Evolutionary conservation across 1,284 basidiomycete genomes (phyloP), one percentile per base, ranked within the genome.

Genomic region (Meira nashicola): DNA sequence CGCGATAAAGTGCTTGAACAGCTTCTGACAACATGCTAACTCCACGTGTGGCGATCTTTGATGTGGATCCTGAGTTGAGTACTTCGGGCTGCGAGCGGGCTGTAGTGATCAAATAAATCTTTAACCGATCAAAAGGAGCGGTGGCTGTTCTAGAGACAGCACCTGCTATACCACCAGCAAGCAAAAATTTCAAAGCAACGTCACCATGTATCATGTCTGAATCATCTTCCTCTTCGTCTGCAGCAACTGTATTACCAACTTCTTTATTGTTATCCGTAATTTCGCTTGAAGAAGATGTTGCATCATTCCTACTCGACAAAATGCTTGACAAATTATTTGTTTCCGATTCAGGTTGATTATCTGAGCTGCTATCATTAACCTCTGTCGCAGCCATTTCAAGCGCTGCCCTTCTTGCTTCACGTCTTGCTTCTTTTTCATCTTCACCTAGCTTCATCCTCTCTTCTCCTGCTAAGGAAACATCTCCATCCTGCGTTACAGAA

Each of bases 61-160:
- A 59, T 2, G 65, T 44, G 1, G 65, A 56, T 12, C 28, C 48
- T 25, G 51, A 54, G 12, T n/a, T 21, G 19, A 33, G 12, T 12
- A 25, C 39, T 28, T 14, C 39, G 1, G 58, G 59, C 8, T 46
- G 39, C 1, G 60, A 55, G n/a, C 50, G 38, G 2, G 71, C 57
- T 0, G 56, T 59, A 3, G 94, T 98, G 66, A 98, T 98, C 59
- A 99, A 84, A 79, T 95, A 98, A 58, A 99, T 86, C 80, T 96
- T 99, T 52, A 99, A 82, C 59, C 95, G 86, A 80, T 99, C 95
- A 69, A 98, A 97, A 0, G 95, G 95, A 5, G 95, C 95, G 0
- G 95, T 99, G 60, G 91, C 92, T 39, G 92, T 90, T 65, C 95
- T 84, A 17, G 93, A 97, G 19, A 97, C 93, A 88, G 89, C 90